These are phyloP conservation scores for Penicillium glabrum DNA, from an alignment of 2,329 filamentous ascomycete genomes.

Conservation along the genomic window DNA sequence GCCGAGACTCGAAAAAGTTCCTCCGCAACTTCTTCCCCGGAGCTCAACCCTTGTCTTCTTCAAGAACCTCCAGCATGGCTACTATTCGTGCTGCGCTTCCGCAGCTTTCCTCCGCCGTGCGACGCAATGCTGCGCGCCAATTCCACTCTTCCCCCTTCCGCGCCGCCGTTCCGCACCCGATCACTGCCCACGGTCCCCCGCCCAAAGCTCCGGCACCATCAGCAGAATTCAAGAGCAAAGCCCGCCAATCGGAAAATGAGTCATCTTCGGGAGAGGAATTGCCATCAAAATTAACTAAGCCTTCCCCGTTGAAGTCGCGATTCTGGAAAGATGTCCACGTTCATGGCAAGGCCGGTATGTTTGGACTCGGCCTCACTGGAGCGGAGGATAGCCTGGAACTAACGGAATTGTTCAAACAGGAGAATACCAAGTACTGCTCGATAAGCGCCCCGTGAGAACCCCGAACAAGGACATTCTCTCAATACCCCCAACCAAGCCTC, in stretches of 20 bases:
- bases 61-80: slow-evolving; percentile 15
- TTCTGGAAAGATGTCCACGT: slow-evolving; percentile 89
- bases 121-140: slow-evolving; percentile 24
- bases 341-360: slow-evolving; percentile 62
- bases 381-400: background rate
- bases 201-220: slow-evolving; percentile 56
- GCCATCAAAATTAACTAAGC: slow-evolving; percentile 26
- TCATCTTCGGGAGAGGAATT: slow-evolving; percentile 3
- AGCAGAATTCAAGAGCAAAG: slow-evolving; percentile 48
- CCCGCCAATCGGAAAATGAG: slow-evolving; percentile 46
- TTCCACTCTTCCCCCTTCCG: slow-evolving; percentile 38
- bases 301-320: slow-evolving; percentile 59
- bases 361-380: background rate
- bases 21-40: slow-evolving; percentile 6
- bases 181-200: slow-evolving; percentile 60
- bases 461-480: slow-evolving; percentile 70
- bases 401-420: slow-evolving; percentile 28
- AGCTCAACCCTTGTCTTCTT: background rate
- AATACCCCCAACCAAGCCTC: slow-evolving; percentile 71
- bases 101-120: slow-evolving; percentile 16
- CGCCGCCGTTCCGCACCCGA: slow-evolving; percentile 56
- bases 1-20: slow-evolving; percentile 25
- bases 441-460: slow-evolving; percentile 75
- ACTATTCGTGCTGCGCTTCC: slow-evolving; percentile 23
- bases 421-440: slow-evolving; percentile 69